A percentile compares a stretch with the other conserved stretches of the same genome.
phyloP scores from a whole-genome alignment of 129 eudicot genomes.

The Arctium minus region DNA sequence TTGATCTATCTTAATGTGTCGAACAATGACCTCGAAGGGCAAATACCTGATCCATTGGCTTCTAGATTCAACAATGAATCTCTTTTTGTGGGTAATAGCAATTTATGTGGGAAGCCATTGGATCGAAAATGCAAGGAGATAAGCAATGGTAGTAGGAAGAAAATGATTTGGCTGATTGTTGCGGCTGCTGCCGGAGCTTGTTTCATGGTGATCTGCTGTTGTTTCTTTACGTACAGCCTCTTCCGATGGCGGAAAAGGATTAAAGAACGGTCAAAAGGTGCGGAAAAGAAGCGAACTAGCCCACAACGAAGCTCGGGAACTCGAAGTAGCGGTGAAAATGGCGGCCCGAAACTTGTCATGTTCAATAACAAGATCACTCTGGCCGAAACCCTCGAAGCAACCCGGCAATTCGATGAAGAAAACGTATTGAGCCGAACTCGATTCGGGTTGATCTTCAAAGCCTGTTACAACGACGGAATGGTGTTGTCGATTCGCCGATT shows the following conservation, averaged over 20 bases:
- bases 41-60: constrained; percentile 56
- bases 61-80: constrained; percentile 49
- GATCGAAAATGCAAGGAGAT: constrained; percentile 37
- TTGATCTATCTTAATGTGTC: constrained; percentile 63
- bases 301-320: constrained; percentile 60
- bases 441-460: constrained; percentile 73
- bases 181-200: constrained; percentile 49
- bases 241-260: constrained; percentile 69
- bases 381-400: constrained; percentile 85
- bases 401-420: constrained; percentile 84
- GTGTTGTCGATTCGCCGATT: constrained; percentile 74
- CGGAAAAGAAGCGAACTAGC: constrained; percentile 61
- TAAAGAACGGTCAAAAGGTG: constrained; percentile 39
- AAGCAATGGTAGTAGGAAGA: constrained; percentile 23
- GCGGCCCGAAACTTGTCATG: constrained; percentile 87
- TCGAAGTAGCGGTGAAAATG: constrained; percentile 66
- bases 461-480: constrained; percentile 81
- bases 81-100: constrained; percentile 39
- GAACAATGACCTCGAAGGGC: constrained; percentile 58
- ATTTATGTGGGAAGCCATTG: constrained; percentile 72
- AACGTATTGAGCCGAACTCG: constrained; percentile 68
- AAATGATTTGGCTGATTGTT: constrained; percentile 47
- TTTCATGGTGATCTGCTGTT: constrained; percentile 54
- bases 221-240: constrained; percentile 58
- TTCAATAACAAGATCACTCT: constrained; percentile 81